Conservation (phyloP, 345 rosid species). For the Euphorbia peplus region DNA sequence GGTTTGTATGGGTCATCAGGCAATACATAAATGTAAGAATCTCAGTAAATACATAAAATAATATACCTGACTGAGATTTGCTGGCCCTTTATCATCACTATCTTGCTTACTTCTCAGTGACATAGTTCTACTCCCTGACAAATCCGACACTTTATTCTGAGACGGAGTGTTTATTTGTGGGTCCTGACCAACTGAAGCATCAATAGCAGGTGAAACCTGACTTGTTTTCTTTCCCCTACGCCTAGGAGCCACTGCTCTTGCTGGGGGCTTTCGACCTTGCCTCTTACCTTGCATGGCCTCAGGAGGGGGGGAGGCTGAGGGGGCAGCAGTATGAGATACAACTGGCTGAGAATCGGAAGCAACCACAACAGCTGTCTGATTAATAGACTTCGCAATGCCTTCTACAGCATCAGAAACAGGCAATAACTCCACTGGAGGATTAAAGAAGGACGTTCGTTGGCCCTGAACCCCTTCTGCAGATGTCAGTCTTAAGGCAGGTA, state of each 20-base stretch:
- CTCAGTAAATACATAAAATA: background rate
- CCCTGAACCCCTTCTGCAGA: conserved; percentile 7
- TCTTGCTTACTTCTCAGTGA: conserved; percentile 39
- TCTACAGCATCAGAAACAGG: conserved; percentile 15
- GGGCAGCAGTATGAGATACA: conserved; percentile 23
- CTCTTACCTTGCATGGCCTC: conserved; percentile 32
- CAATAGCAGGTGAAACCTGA: conserved; percentile 25
- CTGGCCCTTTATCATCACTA: conserved; percentile 36
- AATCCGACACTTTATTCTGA: conserved; percentile 30
- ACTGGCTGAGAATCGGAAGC: conserved; percentile 27
- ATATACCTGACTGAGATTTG: conserved; percentile 36
- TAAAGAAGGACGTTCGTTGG: conserved; percentile 1
- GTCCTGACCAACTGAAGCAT: conserved; percentile 32
- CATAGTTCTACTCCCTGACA: conserved; percentile 22
- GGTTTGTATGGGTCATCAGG: background rate
- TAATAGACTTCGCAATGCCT: background rate
- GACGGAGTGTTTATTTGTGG: conserved; percentile 21
- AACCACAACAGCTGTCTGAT: conserved; percentile 4
- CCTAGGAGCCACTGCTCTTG: conserved; percentile 37
- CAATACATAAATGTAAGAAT: background rate
- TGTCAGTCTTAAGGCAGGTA: background rate
- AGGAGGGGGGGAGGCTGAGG: conserved; percentile 19
- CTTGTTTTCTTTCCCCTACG: conserved; percentile 44
- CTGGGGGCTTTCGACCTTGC: conserved; percentile 41
- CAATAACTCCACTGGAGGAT: conserved; percentile 5